Evolutionary conservation across 148 eudicot species (phyloP).

Genomic region (Talinum fruticosum): DNA sequence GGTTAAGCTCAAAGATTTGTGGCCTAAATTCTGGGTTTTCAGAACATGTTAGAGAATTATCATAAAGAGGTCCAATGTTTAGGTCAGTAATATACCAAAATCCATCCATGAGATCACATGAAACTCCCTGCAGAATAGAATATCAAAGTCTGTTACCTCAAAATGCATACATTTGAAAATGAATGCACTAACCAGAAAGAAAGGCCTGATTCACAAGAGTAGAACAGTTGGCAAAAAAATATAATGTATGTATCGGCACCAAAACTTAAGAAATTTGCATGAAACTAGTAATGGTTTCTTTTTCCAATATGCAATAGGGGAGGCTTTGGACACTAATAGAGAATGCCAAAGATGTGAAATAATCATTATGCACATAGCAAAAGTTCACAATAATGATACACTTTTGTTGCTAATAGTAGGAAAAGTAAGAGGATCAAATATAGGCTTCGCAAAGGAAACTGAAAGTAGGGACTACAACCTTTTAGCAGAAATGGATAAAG

Average conservation of each 20-base stretch:
- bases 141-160: slow-evolving; percentile 16
- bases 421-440: slow-evolving; percentile 21
- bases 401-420: slow-evolving; percentile 10
- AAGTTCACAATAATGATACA: slow-evolving; percentile 3
- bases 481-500: slow-evolving; percentile 16
- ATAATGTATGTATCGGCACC: background rate
- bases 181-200: slow-evolving; percentile 14
- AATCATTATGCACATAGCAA: slow-evolving; percentile 16
- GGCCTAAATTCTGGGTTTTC: slow-evolving; percentile 49
- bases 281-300: slow-evolving; percentile 11
- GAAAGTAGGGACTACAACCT: slow-evolving; percentile 19
- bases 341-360: slow-evolving; percentile 3
- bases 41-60: slow-evolving; percentile 67
- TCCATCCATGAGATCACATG: slow-evolving; percentile 82
- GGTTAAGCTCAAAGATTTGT: slow-evolving; percentile 52
- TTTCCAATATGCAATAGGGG: slow-evolving; percentile 5
- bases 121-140: slow-evolving; percentile 66
- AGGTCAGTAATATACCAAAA: slow-evolving; percentile 78
- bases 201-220: slow-evolving; percentile 25
- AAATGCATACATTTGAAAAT: slow-evolving; percentile 12
- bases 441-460: slow-evolving; percentile 27
- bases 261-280: slow-evolving; percentile 22
- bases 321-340: background rate
- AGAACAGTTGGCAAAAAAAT: slow-evolving; percentile 6
- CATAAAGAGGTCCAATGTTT: slow-evolving; percentile 69